Conservation (phyloP, 208 protist species). For the Trypanosomatidae sp. region DNA sequence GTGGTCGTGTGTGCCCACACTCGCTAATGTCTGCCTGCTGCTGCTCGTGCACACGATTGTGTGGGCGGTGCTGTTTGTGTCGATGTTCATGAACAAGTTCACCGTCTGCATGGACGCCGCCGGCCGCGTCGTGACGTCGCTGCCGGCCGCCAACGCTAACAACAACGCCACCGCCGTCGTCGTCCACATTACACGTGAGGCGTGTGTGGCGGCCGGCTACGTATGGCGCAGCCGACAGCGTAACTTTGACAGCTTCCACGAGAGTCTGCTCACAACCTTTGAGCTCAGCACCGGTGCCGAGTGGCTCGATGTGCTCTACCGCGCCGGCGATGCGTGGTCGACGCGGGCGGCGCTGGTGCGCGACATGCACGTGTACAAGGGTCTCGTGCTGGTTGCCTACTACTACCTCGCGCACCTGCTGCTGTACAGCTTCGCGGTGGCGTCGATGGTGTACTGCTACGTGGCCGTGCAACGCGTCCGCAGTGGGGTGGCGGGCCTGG, state of each 20-base stretch:
- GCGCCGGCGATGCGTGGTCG: slow-evolving; percentile 57
- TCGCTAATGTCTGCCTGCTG: slow-evolving; percentile 76
- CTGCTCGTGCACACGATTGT: slow-evolving; percentile 87
- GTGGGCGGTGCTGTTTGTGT: slow-evolving; percentile 86
- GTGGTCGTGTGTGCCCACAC: slow-evolving; percentile 59
- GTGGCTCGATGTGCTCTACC: slow-evolving; percentile 82
- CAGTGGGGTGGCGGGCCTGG: slow-evolving; percentile 35
- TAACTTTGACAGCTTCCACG: slow-evolving; percentile 86
- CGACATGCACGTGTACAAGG: slow-evolving; percentile 55
- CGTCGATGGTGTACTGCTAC: slow-evolving; percentile 84
- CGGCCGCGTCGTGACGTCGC: too few species aligned
- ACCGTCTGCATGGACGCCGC: slow-evolving; percentile 42
- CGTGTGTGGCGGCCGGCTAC: slow-evolving; percentile 16
- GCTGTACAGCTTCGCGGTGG: slow-evolving; percentile 84
- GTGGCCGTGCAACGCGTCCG: slow-evolving; percentile 47
- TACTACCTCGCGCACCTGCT: slow-evolving; percentile 85
- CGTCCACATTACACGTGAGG: slow-evolving; percentile 23
- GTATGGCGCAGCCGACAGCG: slow-evolving; percentile 28
- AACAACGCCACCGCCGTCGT: too few species aligned
- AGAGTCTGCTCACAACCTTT: slow-evolving; percentile 82
- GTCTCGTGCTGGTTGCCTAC: slow-evolving; percentile 84
- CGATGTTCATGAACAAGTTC: slow-evolving; percentile 83
- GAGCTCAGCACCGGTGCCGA: slow-evolving; percentile 84
- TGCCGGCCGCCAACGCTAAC: too few species aligned
- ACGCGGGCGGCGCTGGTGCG: slow-evolving; percentile 16